A percentile compares a stretch with the other conserved stretches of the same genome.
Conservation (phyloP, 106 monocot genomes). For the Vanilla planifolia region DNA sequence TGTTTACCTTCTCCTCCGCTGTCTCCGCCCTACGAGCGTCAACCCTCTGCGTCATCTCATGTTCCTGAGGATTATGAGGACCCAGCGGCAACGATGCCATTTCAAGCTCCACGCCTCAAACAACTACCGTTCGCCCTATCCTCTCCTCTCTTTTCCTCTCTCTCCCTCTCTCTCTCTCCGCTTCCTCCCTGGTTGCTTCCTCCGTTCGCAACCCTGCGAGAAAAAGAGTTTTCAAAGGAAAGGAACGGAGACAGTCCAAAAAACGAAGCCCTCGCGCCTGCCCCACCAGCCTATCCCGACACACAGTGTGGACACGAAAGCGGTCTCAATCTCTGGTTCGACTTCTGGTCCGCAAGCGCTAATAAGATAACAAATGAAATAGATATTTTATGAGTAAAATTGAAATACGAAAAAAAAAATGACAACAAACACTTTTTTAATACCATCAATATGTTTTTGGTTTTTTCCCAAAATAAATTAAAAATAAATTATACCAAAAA, state of each 20-base stretch:
- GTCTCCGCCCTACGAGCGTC: slow-evolving; percentile 11
- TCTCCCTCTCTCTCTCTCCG: slow-evolving; percentile 1
- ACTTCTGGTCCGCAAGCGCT: too few species aligned
- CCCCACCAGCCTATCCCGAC: neutral
- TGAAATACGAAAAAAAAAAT: too few species aligned
- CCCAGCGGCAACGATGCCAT: slow-evolving; percentile 21
- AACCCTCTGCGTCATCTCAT: slow-evolving; percentile 2
- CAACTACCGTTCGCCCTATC: too few species aligned
- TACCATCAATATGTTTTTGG: too few species aligned
- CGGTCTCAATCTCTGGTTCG: neutral
- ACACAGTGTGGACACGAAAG: neutral
- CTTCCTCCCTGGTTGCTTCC: neutral
- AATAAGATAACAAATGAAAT: too few species aligned
- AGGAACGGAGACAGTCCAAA: neutral
- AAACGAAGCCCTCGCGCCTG: neutral
- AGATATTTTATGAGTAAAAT: too few species aligned
- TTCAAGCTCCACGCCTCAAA: slow-evolving; percentile 7
- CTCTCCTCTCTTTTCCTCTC: neutral
- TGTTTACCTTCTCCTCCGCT: slow-evolving; percentile 17
- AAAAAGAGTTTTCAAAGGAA: too few species aligned
- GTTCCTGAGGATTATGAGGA: slow-evolving; percentile 7
- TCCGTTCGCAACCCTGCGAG: slow-evolving; percentile 3
- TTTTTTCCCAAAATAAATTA: too few species aligned
- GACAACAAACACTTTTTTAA: too few species aligned
- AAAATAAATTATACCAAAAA: too few species aligned